Percentiles rank a stretch among this genome's conserved stretches.
Conservation (phyloP, 495 filamentous ascomycete species). For the Hypoxylon rickii region DNA sequence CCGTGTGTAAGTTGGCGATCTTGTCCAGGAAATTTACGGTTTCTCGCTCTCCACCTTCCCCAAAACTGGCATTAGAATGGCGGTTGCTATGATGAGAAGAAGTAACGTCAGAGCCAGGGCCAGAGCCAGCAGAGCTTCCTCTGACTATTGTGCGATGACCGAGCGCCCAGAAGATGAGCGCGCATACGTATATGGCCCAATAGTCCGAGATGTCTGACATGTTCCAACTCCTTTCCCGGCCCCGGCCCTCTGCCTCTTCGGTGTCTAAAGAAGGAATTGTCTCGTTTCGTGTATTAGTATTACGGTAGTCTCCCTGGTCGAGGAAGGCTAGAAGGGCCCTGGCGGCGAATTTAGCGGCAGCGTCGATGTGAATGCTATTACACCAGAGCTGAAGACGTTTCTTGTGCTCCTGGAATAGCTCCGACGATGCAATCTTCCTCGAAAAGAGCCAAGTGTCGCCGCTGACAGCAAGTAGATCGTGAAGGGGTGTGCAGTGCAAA, state of each 20-base stretch:
- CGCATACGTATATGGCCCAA: slow-evolving; percentile 54
- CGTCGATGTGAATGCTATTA: slow-evolving; percentile 18
- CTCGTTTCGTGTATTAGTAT: slow-evolving; percentile 29
- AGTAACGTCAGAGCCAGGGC: slow-evolving; percentile 5
- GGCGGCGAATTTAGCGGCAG: slow-evolving; percentile 33
- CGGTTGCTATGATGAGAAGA: slow-evolving; percentile 9
- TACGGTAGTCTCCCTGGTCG: slow-evolving; percentile 11
- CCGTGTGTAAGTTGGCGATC: slow-evolving; percentile 29
- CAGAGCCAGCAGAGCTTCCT: slow-evolving; percentile 8
- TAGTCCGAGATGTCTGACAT: slow-evolving; percentile 50
- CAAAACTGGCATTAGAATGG: slow-evolving; percentile 30
- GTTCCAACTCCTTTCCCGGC: slow-evolving; percentile 22
- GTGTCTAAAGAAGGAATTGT: slow-evolving; percentile 28
- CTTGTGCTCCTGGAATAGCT: slow-evolving; percentile 45
- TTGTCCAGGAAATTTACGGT: slow-evolving; percentile 33
- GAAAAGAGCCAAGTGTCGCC: slow-evolving; percentile 56
- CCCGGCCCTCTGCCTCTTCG: slow-evolving; percentile 7
- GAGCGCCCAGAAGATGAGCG: slow-evolving; percentile 54
- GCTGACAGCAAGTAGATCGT: slow-evolving; percentile 51
- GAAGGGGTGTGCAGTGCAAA: slow-evolving; percentile 53
- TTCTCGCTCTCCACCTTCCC: slow-evolving; percentile 28
- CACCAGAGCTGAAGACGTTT: slow-evolving; percentile 45
- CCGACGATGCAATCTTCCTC: slow-evolving; percentile 44
- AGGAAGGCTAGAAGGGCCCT: slow-evolving; percentile 35
- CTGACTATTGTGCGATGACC: slow-evolving; percentile 35